A percentile compares a stretch with the other conserved stretches of the same genome.
phyloP scores from a whole-genome alignment of 2,329 filamentous ascomycete genomes.

The Talaromyces sp. region DNA sequence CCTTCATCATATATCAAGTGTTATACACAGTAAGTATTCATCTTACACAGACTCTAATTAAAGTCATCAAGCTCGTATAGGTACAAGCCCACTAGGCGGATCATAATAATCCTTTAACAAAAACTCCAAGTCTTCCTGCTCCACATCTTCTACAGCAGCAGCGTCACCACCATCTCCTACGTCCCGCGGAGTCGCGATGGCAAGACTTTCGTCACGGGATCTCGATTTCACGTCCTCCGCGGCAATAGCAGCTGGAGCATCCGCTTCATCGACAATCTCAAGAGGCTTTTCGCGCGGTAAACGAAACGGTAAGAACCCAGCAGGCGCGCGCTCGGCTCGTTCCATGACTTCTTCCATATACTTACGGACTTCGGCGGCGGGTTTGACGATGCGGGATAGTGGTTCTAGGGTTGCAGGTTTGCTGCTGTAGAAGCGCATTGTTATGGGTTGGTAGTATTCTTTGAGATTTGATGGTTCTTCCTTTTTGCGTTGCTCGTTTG shows the following conservation, averaged over 20 bases:
- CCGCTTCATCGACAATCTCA: constrained; percentile 28
- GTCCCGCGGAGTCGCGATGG: not conserved
- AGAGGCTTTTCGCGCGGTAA: constrained; percentile 46
- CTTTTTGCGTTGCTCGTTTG: constrained; percentile 19
- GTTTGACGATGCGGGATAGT: constrained; percentile 55
- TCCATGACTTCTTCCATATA: constrained; percentile 59
- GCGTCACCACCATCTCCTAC: constrained; percentile 5
- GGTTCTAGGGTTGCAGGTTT: constrained; percentile 54
- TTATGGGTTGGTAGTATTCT: constrained; percentile 53
- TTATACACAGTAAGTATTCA: not conserved
- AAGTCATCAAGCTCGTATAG: constrained; percentile 25
- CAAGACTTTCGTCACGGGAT: not conserved
- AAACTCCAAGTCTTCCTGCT: constrained; percentile 24
- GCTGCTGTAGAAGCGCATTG: constrained; percentile 55
- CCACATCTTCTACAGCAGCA: constrained; percentile 21
- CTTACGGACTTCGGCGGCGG: constrained; percentile 51
- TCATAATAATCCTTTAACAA: constrained; percentile 43
- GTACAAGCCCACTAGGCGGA: constrained; percentile 34
- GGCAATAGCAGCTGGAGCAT: constrained; percentile 16
- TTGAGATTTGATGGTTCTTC: constrained; percentile 27
- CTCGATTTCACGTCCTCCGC: constrained; percentile 2
- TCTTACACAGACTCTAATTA: not conserved
- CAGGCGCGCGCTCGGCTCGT: constrained; percentile 53
- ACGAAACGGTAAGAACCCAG: constrained; percentile 55
- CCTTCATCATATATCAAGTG: not conserved